These are phyloP conservation scores for Coemansia reversa DNA, from an alignment of 192 early-diverging fungal species.

Conservation along the genomic window DNA sequence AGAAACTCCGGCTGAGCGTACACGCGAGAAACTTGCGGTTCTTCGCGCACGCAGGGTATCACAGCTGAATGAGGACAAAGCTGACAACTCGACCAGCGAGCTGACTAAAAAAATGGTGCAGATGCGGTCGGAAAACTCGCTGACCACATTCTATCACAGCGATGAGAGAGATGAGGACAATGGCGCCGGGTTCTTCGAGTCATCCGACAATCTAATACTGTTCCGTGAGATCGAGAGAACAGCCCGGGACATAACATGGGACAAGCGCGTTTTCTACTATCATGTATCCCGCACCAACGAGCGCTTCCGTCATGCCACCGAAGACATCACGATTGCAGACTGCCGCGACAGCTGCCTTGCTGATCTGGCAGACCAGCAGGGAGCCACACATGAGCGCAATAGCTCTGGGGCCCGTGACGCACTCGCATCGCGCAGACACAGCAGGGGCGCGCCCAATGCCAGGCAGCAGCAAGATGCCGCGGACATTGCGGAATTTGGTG, in stretches of 20 bases:
- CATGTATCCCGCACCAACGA: slow-evolving; percentile 30
- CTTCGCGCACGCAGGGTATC: no score
- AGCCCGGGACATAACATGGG: slow-evolving; percentile 44
- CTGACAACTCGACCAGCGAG: neutral
- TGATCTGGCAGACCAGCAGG: slow-evolving; percentile 23
- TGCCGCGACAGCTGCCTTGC: slow-evolving; percentile 31
- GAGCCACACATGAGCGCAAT: slow-evolving; percentile 4
- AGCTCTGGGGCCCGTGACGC: neutral
- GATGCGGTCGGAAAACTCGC: slow-evolving; percentile 13
- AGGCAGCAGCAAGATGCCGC: slow-evolving; percentile 2
- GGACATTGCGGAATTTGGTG: slow-evolving; percentile 15
- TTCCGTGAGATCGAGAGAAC: slow-evolving; percentile 38
- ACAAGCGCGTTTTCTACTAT: slow-evolving; percentile 49
- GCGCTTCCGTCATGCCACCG: slow-evolving; percentile 10
- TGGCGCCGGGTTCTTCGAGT: slow-evolving; percentile 34
- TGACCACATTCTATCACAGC: slow-evolving; percentile 7
- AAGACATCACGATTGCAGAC: slow-evolving; percentile 24
- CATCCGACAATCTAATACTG: slow-evolving; percentile 19
- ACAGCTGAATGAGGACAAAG: slow-evolving; percentile 29
- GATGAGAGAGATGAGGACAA: slow-evolving; percentile 1
- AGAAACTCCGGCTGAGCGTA: neutral
- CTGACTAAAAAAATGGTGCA: neutral
- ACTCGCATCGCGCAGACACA: neutral
- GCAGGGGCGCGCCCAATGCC: neutral
- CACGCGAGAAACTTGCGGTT: slow-evolving; percentile 16